These are phyloP conservation scores for Coniochaeta sp. DNA, from an alignment of 2,329 filamentous ascomycete species.

Conservation along the genomic window DNA sequence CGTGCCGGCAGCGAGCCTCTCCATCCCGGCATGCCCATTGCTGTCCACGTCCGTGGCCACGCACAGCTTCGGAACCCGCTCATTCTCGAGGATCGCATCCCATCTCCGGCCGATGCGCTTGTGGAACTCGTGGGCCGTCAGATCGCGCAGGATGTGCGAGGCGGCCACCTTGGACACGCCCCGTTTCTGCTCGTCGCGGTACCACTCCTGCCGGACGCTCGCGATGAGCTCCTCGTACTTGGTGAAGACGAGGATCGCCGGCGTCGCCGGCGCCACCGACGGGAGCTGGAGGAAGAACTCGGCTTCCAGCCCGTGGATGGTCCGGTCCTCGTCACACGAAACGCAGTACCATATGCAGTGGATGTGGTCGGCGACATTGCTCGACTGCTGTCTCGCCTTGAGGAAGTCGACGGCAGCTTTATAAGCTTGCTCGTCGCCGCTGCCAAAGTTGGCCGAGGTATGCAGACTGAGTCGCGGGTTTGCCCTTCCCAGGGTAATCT, in stretches of 20 bases:
- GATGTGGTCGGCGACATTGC: conserved; percentile 6
- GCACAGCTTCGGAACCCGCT: conserved; percentile 9
- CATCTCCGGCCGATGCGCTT: conserved; percentile 11
- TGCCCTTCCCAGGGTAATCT: conserved; percentile 12
- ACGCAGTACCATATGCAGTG: conserved; percentile 19
- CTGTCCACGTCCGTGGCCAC: conserved; percentile 10
- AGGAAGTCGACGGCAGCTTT: conserved; percentile 12
- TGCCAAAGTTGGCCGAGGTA: conserved; percentile 14
- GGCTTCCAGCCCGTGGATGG: conserved; percentile 9
- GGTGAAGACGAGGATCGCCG: conserved; percentile 13
- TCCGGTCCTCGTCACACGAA: conserved; percentile 10
- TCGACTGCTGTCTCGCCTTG: conserved; percentile 1
- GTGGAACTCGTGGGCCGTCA: conserved; percentile 13
- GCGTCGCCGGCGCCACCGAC: conserved; percentile 8
- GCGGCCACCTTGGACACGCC: conserved; percentile 15
- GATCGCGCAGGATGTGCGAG: conserved; percentile 13
- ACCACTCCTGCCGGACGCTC: conserved; percentile 14
- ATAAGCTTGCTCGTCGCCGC: conserved; percentile 13
- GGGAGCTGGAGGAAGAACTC: conserved; percentile 11
- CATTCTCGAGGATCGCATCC: conserved; percentile 7
- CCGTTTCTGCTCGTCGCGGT: conserved; percentile 7
- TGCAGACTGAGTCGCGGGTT: conserved; percentile 13
- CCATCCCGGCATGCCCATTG: conserved; percentile 3
- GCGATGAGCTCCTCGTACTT: conserved; percentile 17
- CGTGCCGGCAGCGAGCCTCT: conserved; percentile 9